Conservation (phyloP, 192 early-diverging fungal species). For the Entrophospora sp. region DNA sequence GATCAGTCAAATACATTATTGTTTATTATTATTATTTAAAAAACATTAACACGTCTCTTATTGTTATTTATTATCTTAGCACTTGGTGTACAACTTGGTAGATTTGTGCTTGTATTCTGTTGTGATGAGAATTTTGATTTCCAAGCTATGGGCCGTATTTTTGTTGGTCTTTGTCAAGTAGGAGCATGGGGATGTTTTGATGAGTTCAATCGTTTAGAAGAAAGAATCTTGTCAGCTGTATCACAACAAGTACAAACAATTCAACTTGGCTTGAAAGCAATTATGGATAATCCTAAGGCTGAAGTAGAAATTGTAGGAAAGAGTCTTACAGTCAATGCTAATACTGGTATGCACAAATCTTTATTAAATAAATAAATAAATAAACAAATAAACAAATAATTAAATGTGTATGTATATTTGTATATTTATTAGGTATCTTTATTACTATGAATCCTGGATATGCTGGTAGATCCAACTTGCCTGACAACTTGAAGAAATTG, state of each 20-base stretch:
- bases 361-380: not conserved
- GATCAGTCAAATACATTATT: too few relatives aligned
- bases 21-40: too few relatives aligned
- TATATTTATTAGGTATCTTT: conserved; percentile 63
- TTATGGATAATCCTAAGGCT: conserved; percentile 46
- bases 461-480: conserved; percentile 94
- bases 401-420: too few relatives aligned
- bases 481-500: conserved; percentile 98
- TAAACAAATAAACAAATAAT: too few relatives aligned
- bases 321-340: conserved; percentile 70
- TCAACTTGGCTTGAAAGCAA: conserved; percentile 78
- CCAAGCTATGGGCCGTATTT: conserved; percentile 99
- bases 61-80: not conserved
- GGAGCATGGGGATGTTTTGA: conserved; percentile 99
- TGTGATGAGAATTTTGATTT: conserved; percentile 99
- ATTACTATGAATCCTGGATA: conserved; percentile 99
- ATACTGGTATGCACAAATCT: conserved; percentile 46
- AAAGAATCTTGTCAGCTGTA: conserved; percentile 96
- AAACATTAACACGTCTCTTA: too few relatives aligned
- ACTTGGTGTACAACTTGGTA: conserved; percentile 67
- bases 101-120: conserved; percentile 98
- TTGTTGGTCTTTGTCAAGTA: conserved; percentile 96
- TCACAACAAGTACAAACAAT: conserved; percentile 99
- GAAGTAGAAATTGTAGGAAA: conserved; percentile 95
- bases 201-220: conserved; percentile 99